These are phyloP conservation scores for Gossypium davidsonii DNA, from an alignment of 441 rosid species.

Conservation along the genomic window DNA sequence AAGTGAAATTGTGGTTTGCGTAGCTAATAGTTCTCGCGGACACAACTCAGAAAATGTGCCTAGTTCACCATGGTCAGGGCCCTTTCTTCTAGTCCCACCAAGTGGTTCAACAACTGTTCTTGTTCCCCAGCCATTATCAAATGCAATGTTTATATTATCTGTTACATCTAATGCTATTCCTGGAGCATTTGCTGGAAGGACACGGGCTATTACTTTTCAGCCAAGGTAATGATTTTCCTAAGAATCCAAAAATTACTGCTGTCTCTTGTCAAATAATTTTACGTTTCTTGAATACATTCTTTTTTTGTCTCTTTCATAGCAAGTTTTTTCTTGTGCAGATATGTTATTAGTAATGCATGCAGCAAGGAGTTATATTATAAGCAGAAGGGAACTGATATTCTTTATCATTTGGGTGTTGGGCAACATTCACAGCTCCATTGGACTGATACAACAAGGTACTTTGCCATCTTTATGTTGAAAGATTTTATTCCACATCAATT, in stretches of 20 bases:
- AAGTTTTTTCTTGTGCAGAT: constrained; percentile 49
- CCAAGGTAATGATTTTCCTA: constrained; percentile 52
- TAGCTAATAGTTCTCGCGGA: constrained; percentile 46
- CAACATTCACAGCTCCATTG: constrained; percentile 87
- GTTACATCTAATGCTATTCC: constrained; percentile 61
- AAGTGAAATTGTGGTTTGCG: constrained; percentile 53
- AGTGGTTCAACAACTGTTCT: constrained; percentile 77
- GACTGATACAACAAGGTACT: constrained; percentile 75
- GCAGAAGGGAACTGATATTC: constrained; percentile 81
- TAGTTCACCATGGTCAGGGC: constrained; percentile 60
- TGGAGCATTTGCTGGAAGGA: constrained; percentile 72
- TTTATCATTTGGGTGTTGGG: constrained; percentile 63
- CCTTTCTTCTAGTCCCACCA: constrained; percentile 75
- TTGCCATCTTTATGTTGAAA: constrained; percentile 12
- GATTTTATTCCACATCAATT: neutral
- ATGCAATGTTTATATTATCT: constrained; percentile 73
- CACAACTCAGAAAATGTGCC: constrained; percentile 34
- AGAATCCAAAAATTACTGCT: constrained; percentile 1
- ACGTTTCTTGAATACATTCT: neutral
- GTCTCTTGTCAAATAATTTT: neutral
- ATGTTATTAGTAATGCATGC: constrained; percentile 83
- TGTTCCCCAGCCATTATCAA: constrained; percentile 60
- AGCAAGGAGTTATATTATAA: constrained; percentile 70
- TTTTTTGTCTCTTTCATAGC: constrained; percentile 12
- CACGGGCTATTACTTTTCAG: constrained; percentile 80